A percentile compares a stretch with the other conserved stretches of the same genome.
These are phyloP conservation scores for Rosa hybrid DNA, from an alignment of 331 rosid species.

Conservation along the genomic window DNA sequence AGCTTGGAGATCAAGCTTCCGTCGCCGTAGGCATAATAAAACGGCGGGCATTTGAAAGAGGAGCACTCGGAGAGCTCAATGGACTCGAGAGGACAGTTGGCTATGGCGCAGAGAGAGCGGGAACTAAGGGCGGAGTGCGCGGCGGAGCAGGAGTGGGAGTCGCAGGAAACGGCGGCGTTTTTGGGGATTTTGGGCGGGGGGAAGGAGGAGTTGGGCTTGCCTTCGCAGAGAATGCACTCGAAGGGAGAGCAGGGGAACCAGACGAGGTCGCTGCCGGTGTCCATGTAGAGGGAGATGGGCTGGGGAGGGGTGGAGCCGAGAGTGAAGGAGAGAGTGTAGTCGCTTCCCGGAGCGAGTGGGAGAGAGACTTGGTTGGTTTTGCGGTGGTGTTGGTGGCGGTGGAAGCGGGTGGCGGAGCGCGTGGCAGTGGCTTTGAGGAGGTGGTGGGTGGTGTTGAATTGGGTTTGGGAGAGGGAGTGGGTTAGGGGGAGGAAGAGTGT, in stretches of 20 bases:
- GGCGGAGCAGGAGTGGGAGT: conserved; percentile 69
- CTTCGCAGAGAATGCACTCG: conserved; percentile 93
- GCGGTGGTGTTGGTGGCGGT: conserved; percentile 29
- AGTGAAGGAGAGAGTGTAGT: conserved; percentile 74
- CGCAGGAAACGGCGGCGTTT: conserved; percentile 53
- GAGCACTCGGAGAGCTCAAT: conserved; percentile 79
- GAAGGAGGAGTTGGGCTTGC: conserved; percentile 49
- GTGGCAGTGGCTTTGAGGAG: conserved; percentile 71
- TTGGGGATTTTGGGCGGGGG: conserved; percentile 46
- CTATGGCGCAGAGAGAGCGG: conserved; percentile 75
- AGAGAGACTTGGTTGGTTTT: conserved; percentile 48
- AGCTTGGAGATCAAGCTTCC: conserved; percentile 83
- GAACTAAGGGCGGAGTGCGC: conserved; percentile 57
- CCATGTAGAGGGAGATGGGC: conserved; percentile 81
- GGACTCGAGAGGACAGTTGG: conserved; percentile 69
- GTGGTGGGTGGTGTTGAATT: conserved; percentile 64
- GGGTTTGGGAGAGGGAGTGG: conserved; percentile 60
- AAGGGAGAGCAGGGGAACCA: conserved; percentile 96
- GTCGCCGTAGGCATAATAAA: conserved; percentile 88
- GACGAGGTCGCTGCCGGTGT: conserved; percentile 92
- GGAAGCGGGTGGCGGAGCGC: conserved; percentile 68
- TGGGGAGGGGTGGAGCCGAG: conserved; percentile 54
- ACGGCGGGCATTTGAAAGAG: conserved; percentile 65
- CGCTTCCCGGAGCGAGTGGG: conserved; percentile 84
- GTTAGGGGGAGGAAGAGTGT: conserved; percentile 55